A percentile compares a stretch with the other conserved stretches of the same genome.
Conservation (phyloP, 2,329 filamentous ascomycete genomes). For the Ophiostoma fasciatum region DNA sequence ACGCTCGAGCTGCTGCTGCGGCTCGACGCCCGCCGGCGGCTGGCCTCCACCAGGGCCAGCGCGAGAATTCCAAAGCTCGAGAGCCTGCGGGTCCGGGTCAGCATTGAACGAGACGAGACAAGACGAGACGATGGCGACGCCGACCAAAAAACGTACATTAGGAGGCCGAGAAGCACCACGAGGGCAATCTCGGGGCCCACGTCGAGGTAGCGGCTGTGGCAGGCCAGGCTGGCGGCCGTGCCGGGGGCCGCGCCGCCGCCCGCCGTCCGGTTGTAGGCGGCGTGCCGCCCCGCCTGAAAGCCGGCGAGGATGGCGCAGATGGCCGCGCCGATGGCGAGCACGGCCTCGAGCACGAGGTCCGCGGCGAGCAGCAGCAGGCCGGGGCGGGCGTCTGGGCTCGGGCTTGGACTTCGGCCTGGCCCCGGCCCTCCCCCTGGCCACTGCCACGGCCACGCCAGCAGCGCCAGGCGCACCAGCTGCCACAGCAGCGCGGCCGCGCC, state of each 20-base stretch:
- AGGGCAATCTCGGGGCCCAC: slow-evolving; percentile 5
- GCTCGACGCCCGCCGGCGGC: background rate
- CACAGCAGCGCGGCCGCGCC: slow-evolving; percentile 6
- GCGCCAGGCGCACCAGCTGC: slow-evolving; percentile 4
- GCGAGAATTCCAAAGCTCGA: slow-evolving; percentile 6
- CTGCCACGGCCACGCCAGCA: background rate
- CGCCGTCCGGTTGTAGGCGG: slow-evolving; percentile 9
- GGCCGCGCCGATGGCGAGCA: slow-evolving; percentile 6
- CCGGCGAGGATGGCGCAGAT: slow-evolving; percentile 10
- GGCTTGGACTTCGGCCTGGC: no score
- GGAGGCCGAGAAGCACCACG: slow-evolving; percentile 1
- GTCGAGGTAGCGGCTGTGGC: slow-evolving; percentile 2
- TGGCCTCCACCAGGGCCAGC: slow-evolving; percentile 1
- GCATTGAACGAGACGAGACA: no score
- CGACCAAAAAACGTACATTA: no score
- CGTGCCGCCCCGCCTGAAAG: slow-evolving; percentile 10
- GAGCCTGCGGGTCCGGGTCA: no score
- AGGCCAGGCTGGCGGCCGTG: no score
- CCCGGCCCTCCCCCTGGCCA: no score
- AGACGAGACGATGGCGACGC: no score
- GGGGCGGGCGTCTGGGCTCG: no score
- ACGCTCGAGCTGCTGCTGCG: slow-evolving; percentile 8
- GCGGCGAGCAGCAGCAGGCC: background rate
- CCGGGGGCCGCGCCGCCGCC: no score
- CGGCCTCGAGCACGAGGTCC: slow-evolving; percentile 3